Evolutionary conservation across 257 asterid species (phyloP).

Genomic region (Solanum tacnaense): DNA sequence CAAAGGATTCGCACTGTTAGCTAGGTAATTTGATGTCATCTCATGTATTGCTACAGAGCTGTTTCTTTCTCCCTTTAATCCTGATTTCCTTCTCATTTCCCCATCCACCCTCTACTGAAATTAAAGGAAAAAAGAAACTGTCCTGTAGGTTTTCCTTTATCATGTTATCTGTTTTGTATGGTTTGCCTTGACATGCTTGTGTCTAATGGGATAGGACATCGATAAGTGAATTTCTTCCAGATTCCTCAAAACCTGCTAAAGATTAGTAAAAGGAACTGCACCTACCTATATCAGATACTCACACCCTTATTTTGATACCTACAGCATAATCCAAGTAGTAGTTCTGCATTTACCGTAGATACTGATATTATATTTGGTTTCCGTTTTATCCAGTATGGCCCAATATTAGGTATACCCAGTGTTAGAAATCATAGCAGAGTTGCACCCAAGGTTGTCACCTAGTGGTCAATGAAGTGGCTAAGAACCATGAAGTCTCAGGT

Average conservation of each 20-base stretch:
- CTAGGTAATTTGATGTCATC: slow-evolving; percentile 44
- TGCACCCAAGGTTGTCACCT: neutral
- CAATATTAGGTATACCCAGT: neutral
- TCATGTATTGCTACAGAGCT: neutral
- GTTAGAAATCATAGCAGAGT: neutral
- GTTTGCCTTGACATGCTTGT: neutral
- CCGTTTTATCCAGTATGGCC: neutral
- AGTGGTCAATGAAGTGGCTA: neutral
- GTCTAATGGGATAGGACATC: neutral
- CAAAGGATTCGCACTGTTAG: slow-evolving; percentile 59
- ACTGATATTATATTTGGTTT: neutral
- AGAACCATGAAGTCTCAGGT: neutral
- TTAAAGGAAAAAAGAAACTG: neutral
- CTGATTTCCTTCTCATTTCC: neutral
- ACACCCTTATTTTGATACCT: neutral
- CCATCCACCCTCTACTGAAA: neutral
- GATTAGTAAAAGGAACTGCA: neutral
- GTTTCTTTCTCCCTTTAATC: neutral
- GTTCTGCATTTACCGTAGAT: neutral
- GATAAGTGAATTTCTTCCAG: neutral
- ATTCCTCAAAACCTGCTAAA: neutral
- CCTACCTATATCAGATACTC: neutral
- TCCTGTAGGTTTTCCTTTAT: neutral
- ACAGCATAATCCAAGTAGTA: neutral
- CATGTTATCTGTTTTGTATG: neutral